Base-by-base conservation (phyloP, 495 filamentous ascomycete genomes). In the Thermothielavioides terrestris region DNA sequence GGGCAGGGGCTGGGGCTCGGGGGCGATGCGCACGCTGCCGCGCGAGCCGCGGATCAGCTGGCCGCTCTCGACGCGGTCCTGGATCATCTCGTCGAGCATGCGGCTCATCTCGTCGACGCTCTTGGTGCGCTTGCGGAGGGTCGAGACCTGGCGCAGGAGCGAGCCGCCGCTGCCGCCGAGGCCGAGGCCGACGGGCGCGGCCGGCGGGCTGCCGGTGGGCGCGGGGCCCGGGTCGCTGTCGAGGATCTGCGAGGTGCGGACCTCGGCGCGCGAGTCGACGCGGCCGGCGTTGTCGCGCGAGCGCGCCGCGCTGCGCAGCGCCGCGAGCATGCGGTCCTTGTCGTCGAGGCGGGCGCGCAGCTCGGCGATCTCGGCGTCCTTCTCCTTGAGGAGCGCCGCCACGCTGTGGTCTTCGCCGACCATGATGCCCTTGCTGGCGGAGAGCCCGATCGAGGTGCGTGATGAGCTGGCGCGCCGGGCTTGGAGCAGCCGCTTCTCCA, bases 71-170 rank as follows among this genome's bases (percentile, higher is more conserved):
- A 90, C 84, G 18, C 85, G 80, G 60, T 88, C 84, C 64, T 88
- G 85, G 50, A 95, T 92, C 89, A 95, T 95, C 65, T 92, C 86
- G 54, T 95, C 89, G 26, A 95, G 77, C 68, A 95, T 88, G 39
- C 81, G 77, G 46, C 85, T 92, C 77, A 94, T 86, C 64, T 94
- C 88, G 54, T 92, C 87, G 38, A 90, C 82, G 50, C 85, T 84
- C 72, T 78, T 83, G 23, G 77, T 77, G 50, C 80, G 76, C 47
- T 73, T 77, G 23, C 69, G 67, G 20, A 70, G 59, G 17, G 64
- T 60, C 38, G 68, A 74, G 34, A 70, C 70, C 41, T 62, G 48
- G 23, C 50, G 49, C 1, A 60, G 49, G 17, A 68, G 49, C 1
- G 69, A 68, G 6, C n/a, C n/a, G n/a, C n/a, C n/a, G n/a, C n/a